Conservation (phyloP, 495 filamentous ascomycete genomes). For the Neurospora discreta region DNA sequence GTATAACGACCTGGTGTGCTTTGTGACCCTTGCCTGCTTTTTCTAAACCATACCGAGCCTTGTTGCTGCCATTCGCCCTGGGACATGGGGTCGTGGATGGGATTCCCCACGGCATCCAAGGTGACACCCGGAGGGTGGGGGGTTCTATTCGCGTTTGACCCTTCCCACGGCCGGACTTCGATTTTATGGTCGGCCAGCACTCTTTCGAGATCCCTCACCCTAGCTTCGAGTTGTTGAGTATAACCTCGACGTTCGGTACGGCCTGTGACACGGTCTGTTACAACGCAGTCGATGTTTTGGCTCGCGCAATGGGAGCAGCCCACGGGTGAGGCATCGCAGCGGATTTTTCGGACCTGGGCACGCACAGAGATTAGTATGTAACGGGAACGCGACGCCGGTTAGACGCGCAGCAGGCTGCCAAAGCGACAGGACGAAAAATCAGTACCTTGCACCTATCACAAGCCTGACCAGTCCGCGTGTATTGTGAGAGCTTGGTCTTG, state of each 20-base stretch:
- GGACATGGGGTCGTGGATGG: slow-evolving; percentile 16
- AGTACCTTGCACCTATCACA: slow-evolving; percentile 86
- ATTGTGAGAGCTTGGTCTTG: slow-evolving; percentile 50
- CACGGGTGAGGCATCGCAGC: slow-evolving; percentile 61
- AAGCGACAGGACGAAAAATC: slow-evolving; percentile 5
- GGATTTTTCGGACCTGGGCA: slow-evolving; percentile 65
- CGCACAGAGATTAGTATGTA: not conserved
- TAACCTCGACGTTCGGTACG: slow-evolving; percentile 69
- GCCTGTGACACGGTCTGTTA: slow-evolving; percentile 81
- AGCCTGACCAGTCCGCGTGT: slow-evolving; percentile 69
- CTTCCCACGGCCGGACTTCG: slow-evolving; percentile 28
- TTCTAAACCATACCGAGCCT: slow-evolving; percentile 41
- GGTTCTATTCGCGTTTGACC: slow-evolving; percentile 14
- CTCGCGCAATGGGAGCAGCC: slow-evolving; percentile 68
- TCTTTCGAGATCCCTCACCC: slow-evolving; percentile 34
- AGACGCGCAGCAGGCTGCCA: not conserved
- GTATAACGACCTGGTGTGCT: slow-evolving; percentile 6
- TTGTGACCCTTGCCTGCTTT: slow-evolving; percentile 6
- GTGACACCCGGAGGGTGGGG: slow-evolving; percentile 20
- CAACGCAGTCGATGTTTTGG: slow-evolving; percentile 60
- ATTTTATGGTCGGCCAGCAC: slow-evolving; percentile 28
- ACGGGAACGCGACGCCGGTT: not conserved
- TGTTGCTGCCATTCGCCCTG: slow-evolving; percentile 33
- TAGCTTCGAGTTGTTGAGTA: slow-evolving; percentile 48
- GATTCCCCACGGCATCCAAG: slow-evolving; percentile 18